Base-by-base conservation (phyloP, 1,284 basidiomycete species). In the Kwoniella shivajii region DNA sequence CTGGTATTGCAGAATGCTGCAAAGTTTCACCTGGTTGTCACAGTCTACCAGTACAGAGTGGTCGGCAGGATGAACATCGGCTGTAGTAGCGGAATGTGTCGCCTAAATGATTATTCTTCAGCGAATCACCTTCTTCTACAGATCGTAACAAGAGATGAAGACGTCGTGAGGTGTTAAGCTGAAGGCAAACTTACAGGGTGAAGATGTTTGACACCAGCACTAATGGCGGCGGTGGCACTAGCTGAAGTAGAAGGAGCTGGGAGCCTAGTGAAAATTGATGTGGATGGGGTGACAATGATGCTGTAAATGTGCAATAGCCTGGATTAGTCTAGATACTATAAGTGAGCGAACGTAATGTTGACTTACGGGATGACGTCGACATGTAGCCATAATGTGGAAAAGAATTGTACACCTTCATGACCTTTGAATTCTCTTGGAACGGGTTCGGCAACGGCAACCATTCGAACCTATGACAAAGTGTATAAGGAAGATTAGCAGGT, bases 21-120 rank as follows among this genome's bases (percentile, higher is more conserved):
- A 72, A 2, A 77, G 61, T 30, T 58, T 50, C 37, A 76, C 69
- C 42, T 70, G 56, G 2, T 64, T 69, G 43, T 67, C 63, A 20
- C 68, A 66, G 43, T 78, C 76, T 16, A 78, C 76, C 27, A 66
- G 56, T 1, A 76, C 76, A 1, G 61, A 59, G 41, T 73, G 68
- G 39, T 72, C 68, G 4, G 57, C 50, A 1, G 63, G 53, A 24
- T 65, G 61, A 6, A 61, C 56, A 22, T 60, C 64, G 14, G 69
- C 70, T 0, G 63, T 64, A 3, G 74, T 72, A 3, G 69, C 74
- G 1, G 66, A 66, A 50, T 74, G 72, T 10, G 71, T 74, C 4
- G 72, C 72, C 71, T 68, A 45, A 20, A 16, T 13, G 37, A n/a
- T n/a, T n/a, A n/a, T n/a, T n/a, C n/a, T n/a, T n/a, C n/a, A 24